Evolutionary conservation across 805 yeast genomes (phyloP), one percentile per base, ranked within the genome.

Genomic region (Metschnikowia dekortorum): DNA sequence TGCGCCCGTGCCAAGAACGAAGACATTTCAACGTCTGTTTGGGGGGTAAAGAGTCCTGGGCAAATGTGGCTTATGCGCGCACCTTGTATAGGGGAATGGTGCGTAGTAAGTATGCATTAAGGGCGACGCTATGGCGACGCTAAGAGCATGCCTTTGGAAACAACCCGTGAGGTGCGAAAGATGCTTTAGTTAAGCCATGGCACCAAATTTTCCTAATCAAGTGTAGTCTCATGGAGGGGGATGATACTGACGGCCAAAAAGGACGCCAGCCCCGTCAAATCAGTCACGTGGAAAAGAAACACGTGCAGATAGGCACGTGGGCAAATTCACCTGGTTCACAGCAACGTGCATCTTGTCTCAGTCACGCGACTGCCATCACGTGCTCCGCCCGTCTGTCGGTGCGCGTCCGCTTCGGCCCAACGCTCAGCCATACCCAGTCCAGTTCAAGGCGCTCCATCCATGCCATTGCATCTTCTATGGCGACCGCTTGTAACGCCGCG

Each of bases 1-100:
- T 18, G 28, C 14, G 37, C 42, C 43, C 39, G 50, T 41, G 43
- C 42, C 36, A 45, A 28, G 28, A 14, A 34, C 8, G 39, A 45
- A 10, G 48, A 37, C 48, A 45, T 45, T 42, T 6, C 10, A 14
- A 10, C 22, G 6, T 36, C 13, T 5, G 8, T 41, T 18, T 10
- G 13, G 31, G 11, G 6, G 18, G 6, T 13, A 26, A 22, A 9
- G 37, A 13, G 14, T 32, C 18, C 22, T 14, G n/a, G 37, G 37
- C 22, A 13, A 18, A 34, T n/a, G 38, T 42, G 45, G 9, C 43
- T 29, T 39, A 29, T 30, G 43, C 43, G 43, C 43, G 43, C 33
- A 8, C 34, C 13, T 33, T 13, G 16, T 33, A 33, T 33, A 3
- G 35, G 35, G 16, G 35, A 33, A 33, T 18, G 9, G 26, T 36